A percentile compares a stretch with the other conserved stretches of the same genome.
Conservation (phyloP, 371 early-diverging fungal species). For the Smittium culicis region DNA sequence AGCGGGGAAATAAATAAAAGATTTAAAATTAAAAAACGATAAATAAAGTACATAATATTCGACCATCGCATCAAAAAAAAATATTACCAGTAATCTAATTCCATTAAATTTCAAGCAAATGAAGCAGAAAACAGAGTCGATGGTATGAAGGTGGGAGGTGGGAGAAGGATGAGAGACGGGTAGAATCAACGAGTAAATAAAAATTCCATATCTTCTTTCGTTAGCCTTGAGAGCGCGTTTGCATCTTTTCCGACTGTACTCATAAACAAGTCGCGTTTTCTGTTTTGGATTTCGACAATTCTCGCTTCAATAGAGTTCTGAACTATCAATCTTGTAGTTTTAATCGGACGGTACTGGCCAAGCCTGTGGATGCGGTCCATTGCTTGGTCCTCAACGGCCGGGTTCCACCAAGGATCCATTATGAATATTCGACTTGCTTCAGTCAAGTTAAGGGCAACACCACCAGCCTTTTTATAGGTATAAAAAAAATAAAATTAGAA, state of each 20-base stretch:
- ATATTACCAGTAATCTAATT: no score
- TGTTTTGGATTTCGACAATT: slow-evolving; percentile 86
- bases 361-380: slow-evolving; percentile 87
- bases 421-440: slow-evolving; percentile 87
- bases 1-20: no score
- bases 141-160: no score
- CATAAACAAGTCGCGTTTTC: slow-evolving; percentile 83
- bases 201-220: slow-evolving; percentile 75
- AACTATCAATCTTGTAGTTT: slow-evolving; percentile 76
- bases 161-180: no score
- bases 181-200: slow-evolving; percentile 45
- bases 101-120: no score
- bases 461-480: slow-evolving; percentile 51
- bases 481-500: no score
- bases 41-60: no score
- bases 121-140: no score
- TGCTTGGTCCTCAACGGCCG: slow-evolving; percentile 55
- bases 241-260: slow-evolving; percentile 70
- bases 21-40: no score
- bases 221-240: slow-evolving; percentile 47
- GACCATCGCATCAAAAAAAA: no score
- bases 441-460: slow-evolving; percentile 89
- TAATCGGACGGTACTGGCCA: slow-evolving; percentile 78
- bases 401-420: slow-evolving; percentile 92
- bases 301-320: slow-evolving; percentile 92